Percentiles rank a stretch among this genome's conserved stretches.
phyloP scores from a whole-genome alignment of 2,329 filamentous ascomycete genomes.

The Verruconis gallopava region DNA sequence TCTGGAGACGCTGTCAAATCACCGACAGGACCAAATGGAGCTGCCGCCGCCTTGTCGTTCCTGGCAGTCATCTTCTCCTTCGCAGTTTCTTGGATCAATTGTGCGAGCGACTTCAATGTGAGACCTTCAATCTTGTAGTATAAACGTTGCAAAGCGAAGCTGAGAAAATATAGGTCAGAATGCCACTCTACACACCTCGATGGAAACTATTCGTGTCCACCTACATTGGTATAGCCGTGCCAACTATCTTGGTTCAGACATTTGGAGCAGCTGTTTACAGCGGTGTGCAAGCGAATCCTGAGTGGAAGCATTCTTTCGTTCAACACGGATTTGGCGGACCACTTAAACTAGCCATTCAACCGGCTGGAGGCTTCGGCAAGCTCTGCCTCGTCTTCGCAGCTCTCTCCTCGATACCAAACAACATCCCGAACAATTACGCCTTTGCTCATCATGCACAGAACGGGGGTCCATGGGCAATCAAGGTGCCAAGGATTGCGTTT shows the following conservation, averaged over 20 bases:
- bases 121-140: too few relatives aligned
- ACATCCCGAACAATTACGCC: conserved; percentile 26
- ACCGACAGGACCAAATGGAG: conserved; percentile 19
- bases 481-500: conserved; percentile 20
- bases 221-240: conserved; percentile 16
- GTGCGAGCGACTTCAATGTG: conserved; percentile 27
- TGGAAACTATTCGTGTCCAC: conserved; percentile 21
- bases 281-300: conserved; percentile 16
- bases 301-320: conserved; percentile 19
- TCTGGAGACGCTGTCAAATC: conserved; percentile 17
- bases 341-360: conserved; percentile 20
- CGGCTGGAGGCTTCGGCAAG: conserved; percentile 23
- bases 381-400: conserved; percentile 23
- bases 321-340: conserved; percentile 20
- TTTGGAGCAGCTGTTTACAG: conserved; percentile 23
- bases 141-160: too few relatives aligned
- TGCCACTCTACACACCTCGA: conserved; percentile 23
- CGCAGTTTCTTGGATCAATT: conserved; percentile 26
- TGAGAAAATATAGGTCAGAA: too few relatives aligned
- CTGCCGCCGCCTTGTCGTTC: conserved; percentile 23
- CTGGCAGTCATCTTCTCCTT: conserved; percentile 27
- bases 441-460: conserved; percentile 25
- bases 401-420: conserved; percentile 23
- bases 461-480: conserved; percentile 22
- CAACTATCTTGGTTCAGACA: conserved; percentile 21